These are phyloP conservation scores for Coleophoma eucalyptorum DNA, from an alignment of 2,329 filamentous ascomycete genomes.

Conservation along the genomic window DNA sequence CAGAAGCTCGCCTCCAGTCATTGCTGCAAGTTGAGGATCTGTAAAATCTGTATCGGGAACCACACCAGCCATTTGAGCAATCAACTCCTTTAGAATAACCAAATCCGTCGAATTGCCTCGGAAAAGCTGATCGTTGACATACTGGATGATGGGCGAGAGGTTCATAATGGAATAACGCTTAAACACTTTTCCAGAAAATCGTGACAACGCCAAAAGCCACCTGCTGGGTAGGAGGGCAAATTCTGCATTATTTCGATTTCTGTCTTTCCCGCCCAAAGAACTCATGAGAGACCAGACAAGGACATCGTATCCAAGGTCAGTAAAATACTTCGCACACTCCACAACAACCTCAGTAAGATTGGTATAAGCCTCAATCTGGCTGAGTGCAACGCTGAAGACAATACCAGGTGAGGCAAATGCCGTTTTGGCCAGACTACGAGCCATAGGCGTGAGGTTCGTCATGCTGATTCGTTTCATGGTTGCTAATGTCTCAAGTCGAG, in stretches of 20 bases:
- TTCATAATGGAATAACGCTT: slow-evolving; percentile 82
- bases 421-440: slow-evolving; percentile 85
- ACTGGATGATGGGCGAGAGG: slow-evolving; percentile 80
- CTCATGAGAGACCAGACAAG: slow-evolving; percentile 90
- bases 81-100: slow-evolving; percentile 85
- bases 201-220: slow-evolving; percentile 86
- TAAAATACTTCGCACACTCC: slow-evolving; percentile 92
- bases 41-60: slow-evolving; percentile 84
- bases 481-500: slow-evolving; percentile 74
- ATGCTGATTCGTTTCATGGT: slow-evolving; percentile 87
- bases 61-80: slow-evolving; percentile 91
- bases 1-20: slow-evolving; percentile 80
- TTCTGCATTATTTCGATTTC: slow-evolving; percentile 59
- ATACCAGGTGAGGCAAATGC: slow-evolving; percentile 86
- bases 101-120: slow-evolving; percentile 84
- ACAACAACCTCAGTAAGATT: slow-evolving; percentile 95
- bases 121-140: slow-evolving; percentile 80
- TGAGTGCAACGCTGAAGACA: slow-evolving; percentile 84
- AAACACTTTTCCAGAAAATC: slow-evolving; percentile 89
- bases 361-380: slow-evolving; percentile 88
- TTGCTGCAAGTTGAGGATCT: slow-evolving; percentile 79
- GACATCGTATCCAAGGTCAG: slow-evolving; percentile 86
- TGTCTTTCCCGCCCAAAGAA: slow-evolving; percentile 58
- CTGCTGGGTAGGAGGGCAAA: slow-evolving; percentile 74
- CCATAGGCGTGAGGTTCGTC: slow-evolving; percentile 82